These are phyloP conservation scores for Capsella rubella DNA, from an alignment of 441 rosid species.

Conservation along the genomic window DNA sequence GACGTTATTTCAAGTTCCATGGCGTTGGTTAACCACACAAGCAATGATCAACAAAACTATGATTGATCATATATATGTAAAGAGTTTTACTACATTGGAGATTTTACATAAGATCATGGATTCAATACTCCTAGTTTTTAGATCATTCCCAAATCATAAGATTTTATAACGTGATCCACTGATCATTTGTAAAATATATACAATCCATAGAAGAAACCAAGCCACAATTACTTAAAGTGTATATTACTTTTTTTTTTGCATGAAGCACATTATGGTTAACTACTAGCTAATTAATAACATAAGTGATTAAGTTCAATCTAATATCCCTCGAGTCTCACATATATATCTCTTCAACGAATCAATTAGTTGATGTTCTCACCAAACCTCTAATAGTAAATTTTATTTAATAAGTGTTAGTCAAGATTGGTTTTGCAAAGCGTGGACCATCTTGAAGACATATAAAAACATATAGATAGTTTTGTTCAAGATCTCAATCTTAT, in stretches of 20 bases:
- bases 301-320: not conserved
- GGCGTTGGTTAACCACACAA: constrained; percentile 22
- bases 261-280: constrained; percentile 2
- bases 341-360: not conserved
- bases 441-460: not conserved
- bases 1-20: not conserved
- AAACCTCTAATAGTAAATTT: not conserved
- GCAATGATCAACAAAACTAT: constrained; percentile 5
- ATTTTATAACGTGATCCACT: too few species aligned
- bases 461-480: not conserved
- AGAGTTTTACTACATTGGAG: not conserved
- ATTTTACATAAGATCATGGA: not conserved
- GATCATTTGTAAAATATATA: too few species aligned
- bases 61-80: not conserved
- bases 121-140: not conserved
- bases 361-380: not conserved
- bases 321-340: not conserved
- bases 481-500: not conserved
- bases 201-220: too few species aligned
- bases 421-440: not conserved
- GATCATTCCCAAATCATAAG: not conserved
- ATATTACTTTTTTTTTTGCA: too few species aligned
- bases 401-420: not conserved
- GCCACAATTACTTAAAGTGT: too few species aligned
- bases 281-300: not conserved